A percentile compares a stretch with the other conserved stretches of the same genome.
These are phyloP conservation scores for Penicillium psychrofluorescens DNA, from an alignment of 495 filamentous ascomycete species.

Conservation along the genomic window DNA sequence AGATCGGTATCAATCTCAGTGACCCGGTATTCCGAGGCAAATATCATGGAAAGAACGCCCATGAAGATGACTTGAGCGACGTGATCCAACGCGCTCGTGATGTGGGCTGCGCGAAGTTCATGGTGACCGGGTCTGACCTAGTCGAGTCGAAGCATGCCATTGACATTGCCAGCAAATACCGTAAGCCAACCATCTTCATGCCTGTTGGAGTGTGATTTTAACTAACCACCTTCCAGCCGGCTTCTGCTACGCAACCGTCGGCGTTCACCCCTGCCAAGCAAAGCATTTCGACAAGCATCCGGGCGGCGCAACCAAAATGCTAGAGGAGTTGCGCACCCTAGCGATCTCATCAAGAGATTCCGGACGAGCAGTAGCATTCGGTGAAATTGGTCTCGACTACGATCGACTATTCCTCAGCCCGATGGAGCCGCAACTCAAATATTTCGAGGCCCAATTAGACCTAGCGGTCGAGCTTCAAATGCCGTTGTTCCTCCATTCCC, in stretches of 20 bases:
- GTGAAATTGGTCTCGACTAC: slow-evolving; percentile 95
- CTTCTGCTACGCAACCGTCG: slow-evolving; percentile 78
- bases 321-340: slow-evolving; percentile 54
- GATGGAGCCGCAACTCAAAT: slow-evolving; percentile 71
- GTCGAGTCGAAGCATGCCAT: slow-evolving; percentile 69
- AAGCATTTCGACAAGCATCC: slow-evolving; percentile 59
- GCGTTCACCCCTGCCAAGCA: slow-evolving; percentile 83
- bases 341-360: slow-evolving; percentile 36
- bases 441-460: slow-evolving; percentile 73
- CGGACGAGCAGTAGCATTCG: slow-evolving; percentile 69
- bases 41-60: slow-evolving; percentile 75
- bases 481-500: slow-evolving; percentile 84
- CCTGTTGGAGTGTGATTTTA: too few species aligned
- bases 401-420: slow-evolving; percentile 76
- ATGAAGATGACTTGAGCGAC: slow-evolving; percentile 69
- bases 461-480: slow-evolving; percentile 72
- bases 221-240: slow-evolving; percentile 46
- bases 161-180: slow-evolving; percentile 61
- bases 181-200: slow-evolving; percentile 30
- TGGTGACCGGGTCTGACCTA: slow-evolving; percentile 90
- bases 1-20: slow-evolving; percentile 90
- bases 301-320: slow-evolving; percentile 46
- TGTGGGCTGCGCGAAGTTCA: slow-evolving; percentile 77
- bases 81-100: slow-evolving; percentile 69
- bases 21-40: slow-evolving; percentile 78